Evolutionary conservation across 352 stramenopile genomes (phyloP).

Genomic region (Pythium monospermum): DNA sequence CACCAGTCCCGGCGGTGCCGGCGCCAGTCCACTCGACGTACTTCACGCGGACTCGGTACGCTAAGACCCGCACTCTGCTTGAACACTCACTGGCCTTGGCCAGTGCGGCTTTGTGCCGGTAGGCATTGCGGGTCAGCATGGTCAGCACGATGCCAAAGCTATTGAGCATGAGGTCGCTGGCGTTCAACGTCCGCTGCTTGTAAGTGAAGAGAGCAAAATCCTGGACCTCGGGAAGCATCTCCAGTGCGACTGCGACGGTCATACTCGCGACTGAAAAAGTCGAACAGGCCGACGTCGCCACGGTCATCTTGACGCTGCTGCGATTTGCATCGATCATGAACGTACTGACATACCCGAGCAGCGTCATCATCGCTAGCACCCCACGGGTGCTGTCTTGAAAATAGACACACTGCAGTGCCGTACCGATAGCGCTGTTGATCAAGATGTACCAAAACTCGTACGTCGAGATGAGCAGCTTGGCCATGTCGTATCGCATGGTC

Average conservation of each 20-base stretch:
- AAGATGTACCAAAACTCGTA: constrained; percentile 22
- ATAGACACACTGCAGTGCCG: background rate
- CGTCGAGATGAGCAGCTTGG: constrained; percentile 1
- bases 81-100: background rate
- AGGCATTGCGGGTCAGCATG: background rate
- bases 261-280: background rate
- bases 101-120: background rate
- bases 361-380: background rate
- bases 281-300: background rate
- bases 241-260: background rate
- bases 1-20: too few relatives aligned
- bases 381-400: background rate
- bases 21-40: too few relatives aligned
- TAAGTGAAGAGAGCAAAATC: background rate
- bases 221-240: background rate
- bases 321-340: constrained; percentile 14
- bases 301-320: background rate
- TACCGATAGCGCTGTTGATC: background rate
- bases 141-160: background rate
- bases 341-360: constrained; percentile 3
- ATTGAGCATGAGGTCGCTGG: background rate
- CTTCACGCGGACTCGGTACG: background rate
- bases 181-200: background rate
- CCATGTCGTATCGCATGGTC: constrained; percentile 7
- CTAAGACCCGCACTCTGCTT: background rate